Conservation (phyloP, 2,329 filamentous ascomycete genomes). For the Pseudodiploospora longispora region DNA sequence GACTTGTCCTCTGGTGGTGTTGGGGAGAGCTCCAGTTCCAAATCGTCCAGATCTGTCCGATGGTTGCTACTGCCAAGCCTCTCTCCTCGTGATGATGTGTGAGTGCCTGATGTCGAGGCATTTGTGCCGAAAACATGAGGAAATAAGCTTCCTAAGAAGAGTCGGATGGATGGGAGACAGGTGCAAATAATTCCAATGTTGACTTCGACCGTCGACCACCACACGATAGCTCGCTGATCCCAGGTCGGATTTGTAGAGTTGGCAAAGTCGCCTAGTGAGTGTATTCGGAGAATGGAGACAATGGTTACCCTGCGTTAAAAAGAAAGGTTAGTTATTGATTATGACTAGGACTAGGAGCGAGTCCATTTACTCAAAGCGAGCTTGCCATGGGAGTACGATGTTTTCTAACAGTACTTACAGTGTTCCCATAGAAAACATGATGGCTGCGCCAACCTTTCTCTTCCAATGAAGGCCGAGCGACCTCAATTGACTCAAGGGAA, state of each 20-base stretch:
- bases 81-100: background rate
- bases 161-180: conserved; percentile 24
- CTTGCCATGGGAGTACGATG: too few relatives aligned
- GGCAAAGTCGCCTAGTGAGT: conserved; percentile 18
- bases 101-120: background rate
- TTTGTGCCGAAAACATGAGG: conserved; percentile 8
- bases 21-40: background rate
- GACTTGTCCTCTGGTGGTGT: too few relatives aligned
- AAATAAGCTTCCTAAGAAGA: conserved; percentile 19
- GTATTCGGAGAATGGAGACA: conserved; percentile 21
- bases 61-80: conserved; percentile 1
- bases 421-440: conserved; percentile 37
- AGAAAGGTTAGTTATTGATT: background rate
- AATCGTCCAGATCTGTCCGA: conserved; percentile 1
- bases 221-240: conserved; percentile 20
- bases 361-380: background rate
- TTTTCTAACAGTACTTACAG: conserved; percentile 29
- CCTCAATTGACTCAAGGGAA: conserved; percentile 32
- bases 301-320: conserved; percentile 17
- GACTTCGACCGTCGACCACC: conserved; percentile 28
- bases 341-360: background rate
- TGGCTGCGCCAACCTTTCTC: conserved; percentile 33
- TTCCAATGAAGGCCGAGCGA: conserved; percentile 27
- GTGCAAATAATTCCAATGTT: conserved; percentile 28
- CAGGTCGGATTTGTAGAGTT: conserved; percentile 22